phyloP scores from a whole-genome alignment of 768 basidiomycete species.

The Mycena kentingensis region DNA sequence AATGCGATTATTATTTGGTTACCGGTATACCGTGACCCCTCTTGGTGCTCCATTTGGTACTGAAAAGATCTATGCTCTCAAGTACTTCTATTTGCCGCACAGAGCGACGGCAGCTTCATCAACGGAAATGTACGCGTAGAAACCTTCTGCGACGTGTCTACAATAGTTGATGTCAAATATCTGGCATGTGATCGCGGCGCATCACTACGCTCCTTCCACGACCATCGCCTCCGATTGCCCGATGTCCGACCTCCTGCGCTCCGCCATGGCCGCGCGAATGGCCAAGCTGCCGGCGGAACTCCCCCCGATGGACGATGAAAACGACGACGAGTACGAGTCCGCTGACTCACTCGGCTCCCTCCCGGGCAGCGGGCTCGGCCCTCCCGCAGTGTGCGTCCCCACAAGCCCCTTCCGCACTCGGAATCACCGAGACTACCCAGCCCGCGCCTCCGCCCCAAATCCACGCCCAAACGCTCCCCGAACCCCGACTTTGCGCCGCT shows the following conservation, averaged over 20 bases:
- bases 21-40: too few relatives aligned
- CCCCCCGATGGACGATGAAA: constrained; percentile 41
- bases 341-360: constrained; percentile 63
- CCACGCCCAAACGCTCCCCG: constrained; percentile 39
- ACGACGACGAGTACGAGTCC: constrained; percentile 48
- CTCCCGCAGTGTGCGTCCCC: constrained; percentile 60
- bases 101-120: too few relatives aligned
- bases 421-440: constrained; percentile 21
- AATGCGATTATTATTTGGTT: too few relatives aligned
- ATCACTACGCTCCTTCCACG: too few relatives aligned
- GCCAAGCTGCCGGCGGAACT: constrained; percentile 66
- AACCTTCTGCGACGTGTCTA: too few relatives aligned
- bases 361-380: constrained; percentile 59
- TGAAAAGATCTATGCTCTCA: too few relatives aligned
- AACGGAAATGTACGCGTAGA: too few relatives aligned
- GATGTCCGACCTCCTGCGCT: constrained; percentile 80
- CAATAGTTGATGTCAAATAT: too few relatives aligned
- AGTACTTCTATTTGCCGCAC: too few relatives aligned
- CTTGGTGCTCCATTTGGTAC: too few relatives aligned
- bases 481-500: constrained; percentile 75
- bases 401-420: constrained; percentile 12
- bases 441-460: constrained; percentile 31
- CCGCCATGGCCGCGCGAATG: constrained; percentile 73
- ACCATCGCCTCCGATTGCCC: too few relatives aligned
- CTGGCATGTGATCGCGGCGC: too few relatives aligned